Base-by-base conservation (phyloP, 2,329 filamentous ascomycete species). In the Malbranchea cinnamomea region DNA sequence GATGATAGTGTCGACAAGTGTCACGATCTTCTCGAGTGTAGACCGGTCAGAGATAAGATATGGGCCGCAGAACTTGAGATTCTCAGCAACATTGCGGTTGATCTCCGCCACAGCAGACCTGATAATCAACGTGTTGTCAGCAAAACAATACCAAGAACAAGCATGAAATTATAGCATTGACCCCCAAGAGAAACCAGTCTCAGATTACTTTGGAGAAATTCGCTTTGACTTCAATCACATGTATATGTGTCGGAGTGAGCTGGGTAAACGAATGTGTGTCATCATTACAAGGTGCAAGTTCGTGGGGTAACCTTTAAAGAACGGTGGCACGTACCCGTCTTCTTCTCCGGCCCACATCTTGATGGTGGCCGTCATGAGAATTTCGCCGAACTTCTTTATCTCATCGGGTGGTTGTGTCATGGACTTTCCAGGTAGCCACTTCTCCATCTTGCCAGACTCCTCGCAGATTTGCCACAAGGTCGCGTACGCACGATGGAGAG, bases 181-280 rank as follows among this genome's bases (percentile, higher is more conserved):
- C n/a, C n/a, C n/a, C n/a, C n/a, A 27, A 21, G 16, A 14, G 11
- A 15, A 11, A 15, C 12, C 56, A 63, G 59, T 24, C 18, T 31
- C 28, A 26, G 23, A 30, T 27, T 44, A 44, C 38, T 46, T 49
- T 53, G 44, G 39, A 51, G 45, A 56, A 66, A 60, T 71, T 68
- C 78, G 83, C 65, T 60, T 91, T 89, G 76, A 76, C 82, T 83
- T 79, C 83, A 92, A 74, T 62, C 74, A 74, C 79, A 73, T 53
- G 61, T 63, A 69, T 62, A 63, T 70, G 81, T 76, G 77, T 95
- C 79, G 81, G 82, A 93, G 85, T 94, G 87, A 94, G 85, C 85
- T 94, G 85, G 84, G 87, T 87, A 87, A 85, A 85, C 82, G 81
- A 74, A 72, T 63, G 59, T 65, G 71, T 66, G 60, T 93, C 84